Evolutionary conservation across 75 land plant species (phyloP).

Genomic region (Azolla pinnata): DNA sequence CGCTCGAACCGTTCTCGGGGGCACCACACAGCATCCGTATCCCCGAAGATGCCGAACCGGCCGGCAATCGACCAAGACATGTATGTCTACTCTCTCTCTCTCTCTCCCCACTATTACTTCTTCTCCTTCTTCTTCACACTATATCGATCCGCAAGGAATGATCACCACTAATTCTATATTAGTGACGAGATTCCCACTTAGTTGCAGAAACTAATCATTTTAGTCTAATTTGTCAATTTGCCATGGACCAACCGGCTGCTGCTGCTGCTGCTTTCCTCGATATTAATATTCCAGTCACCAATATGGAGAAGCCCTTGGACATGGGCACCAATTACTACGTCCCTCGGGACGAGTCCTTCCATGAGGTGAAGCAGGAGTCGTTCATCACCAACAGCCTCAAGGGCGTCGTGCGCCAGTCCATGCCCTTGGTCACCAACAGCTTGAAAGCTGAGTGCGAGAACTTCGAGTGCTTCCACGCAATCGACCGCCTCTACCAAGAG

Average conservation of each 20-base stretch:
- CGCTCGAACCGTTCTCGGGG: slow-evolving; percentile 61
- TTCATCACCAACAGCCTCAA: slow-evolving; percentile 17
- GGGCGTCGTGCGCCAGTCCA: slow-evolving; percentile 36
- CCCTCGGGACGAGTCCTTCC: slow-evolving; percentile 30
- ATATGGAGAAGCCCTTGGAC: not conserved
- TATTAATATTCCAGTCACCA: not conserved
- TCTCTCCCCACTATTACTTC: not conserved
- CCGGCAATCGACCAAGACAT: slow-evolving; percentile 40
- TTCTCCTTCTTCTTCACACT: not conserved
- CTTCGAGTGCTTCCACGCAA: slow-evolving; percentile 50
- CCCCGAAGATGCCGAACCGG: slow-evolving; percentile 87
- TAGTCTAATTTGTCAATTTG: too few species aligned
- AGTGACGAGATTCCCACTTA: too few species aligned
- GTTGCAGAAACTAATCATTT: too few species aligned
- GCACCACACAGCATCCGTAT: slow-evolving; percentile 42
- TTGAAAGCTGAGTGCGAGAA: slow-evolving; percentile 40
- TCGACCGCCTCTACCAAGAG: slow-evolving; percentile 61
- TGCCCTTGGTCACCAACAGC: slow-evolving; percentile 48
- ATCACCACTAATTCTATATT: not conserved
- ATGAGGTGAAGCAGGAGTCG: slow-evolving; percentile 14
- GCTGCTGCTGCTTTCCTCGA: too few species aligned
- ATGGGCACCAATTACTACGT: slow-evolving; percentile 13
- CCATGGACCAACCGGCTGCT: too few species aligned
- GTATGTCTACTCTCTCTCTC: slow-evolving; percentile 18
- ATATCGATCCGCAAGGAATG: too few species aligned